Base-by-base conservation (phyloP, 1,284 basidiomycete species). In the Cutaneotrichosporon cavernicola region DNA sequence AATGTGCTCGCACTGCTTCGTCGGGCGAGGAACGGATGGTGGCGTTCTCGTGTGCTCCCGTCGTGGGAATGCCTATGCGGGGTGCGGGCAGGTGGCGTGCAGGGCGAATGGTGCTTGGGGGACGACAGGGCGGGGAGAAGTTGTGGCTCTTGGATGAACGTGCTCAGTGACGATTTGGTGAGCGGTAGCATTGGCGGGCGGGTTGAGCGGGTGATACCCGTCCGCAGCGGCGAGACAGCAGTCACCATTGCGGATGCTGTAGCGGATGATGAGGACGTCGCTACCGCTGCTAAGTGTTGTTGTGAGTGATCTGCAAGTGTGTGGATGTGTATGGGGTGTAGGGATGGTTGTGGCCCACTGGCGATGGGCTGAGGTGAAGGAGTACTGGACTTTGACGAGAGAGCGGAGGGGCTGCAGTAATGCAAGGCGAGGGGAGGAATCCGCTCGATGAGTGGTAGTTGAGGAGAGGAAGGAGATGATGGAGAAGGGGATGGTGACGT, bases 1-100 rank as follows among this genome's bases (percentile, higher is more conserved):
- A 58, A 60, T 11, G 59, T 64, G 52, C 51, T 56, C 0, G 59
- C 62, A 50, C 43, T 50, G 14, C 58, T 49, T 51, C 60, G 57
- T 1, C 56, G 50, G 11, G 40, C 55, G 21, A 36, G 52, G 16
- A 22, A 13, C 4, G 56, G 40, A n/a, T 10, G 21, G 11, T 53
- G 51, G 51, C 30, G 18, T 31, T 32, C 51, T 30, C 51, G 49
- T 10, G 22, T 16, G 26, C 22, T 26, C 5, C 26, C 51, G 31
- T 53, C 51, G 51, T 34, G 30, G 13, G 51, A 53, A 10, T 32
- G 51, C n/a, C 51, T 31, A 14, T 16, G 51, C 5, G 34, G 49
- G 18, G 49, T 51, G 18, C 51, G 40, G 38, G 47, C 56, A 1
- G 38, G 56, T 11, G 58, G 59, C 18, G 51, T 53, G 18, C 14